These are phyloP conservation scores for Quercus cerris DNA, from an alignment of 306 rosid species.

Conservation along the genomic window DNA sequence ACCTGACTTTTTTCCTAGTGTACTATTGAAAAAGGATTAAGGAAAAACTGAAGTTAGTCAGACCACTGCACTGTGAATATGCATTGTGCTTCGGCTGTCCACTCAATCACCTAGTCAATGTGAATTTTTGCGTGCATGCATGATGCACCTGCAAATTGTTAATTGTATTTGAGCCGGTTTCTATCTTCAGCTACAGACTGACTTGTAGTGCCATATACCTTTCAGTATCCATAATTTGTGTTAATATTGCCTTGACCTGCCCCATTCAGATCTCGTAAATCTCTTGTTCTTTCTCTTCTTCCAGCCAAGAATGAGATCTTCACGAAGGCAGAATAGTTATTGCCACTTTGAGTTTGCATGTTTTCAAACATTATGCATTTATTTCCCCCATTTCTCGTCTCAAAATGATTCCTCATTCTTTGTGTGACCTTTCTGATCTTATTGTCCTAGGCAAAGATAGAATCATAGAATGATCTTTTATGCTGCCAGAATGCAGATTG, in stretches of 20 bases:
- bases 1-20: neutral
- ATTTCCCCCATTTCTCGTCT: neutral
- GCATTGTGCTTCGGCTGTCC: too few species aligned
- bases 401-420: neutral
- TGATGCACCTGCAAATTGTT: too few species aligned
- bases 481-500: too few species aligned
- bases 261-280: too few species aligned
- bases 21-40: neutral
- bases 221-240: neutral
- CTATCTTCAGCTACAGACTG: neutral
- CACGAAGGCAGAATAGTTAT: neutral
- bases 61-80: too few species aligned
- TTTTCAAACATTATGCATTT: neutral
- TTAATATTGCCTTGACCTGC: neutral
- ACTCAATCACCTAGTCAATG: too few species aligned
- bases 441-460: too few species aligned
- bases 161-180: neutral
- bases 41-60: neutral
- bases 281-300: too few species aligned
- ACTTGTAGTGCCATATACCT: neutral
- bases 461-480: too few species aligned
- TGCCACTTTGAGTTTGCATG: neutral
- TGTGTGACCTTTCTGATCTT: neutral
- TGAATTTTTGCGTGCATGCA: too few species aligned
- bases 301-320: neutral